These are phyloP conservation scores for Sporisorium scitamineum DNA, from an alignment of 1,284 basidiomycete species.

Conservation along the genomic window DNA sequence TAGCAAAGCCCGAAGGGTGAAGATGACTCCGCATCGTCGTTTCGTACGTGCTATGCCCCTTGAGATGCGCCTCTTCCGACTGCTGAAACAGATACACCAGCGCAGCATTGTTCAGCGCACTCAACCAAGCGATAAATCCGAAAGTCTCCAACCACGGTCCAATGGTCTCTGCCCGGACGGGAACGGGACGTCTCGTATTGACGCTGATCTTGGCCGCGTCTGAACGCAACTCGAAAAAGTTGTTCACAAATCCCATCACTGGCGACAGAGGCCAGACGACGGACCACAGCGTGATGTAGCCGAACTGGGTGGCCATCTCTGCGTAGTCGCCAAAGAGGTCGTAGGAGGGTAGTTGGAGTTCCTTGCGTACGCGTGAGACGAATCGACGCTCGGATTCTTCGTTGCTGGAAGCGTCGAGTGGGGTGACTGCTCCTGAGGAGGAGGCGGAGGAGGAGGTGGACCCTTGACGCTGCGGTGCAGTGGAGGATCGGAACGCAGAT, in stretches of 20 bases:
- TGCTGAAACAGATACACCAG: slow-evolving; percentile 63
- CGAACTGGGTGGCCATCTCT: slow-evolving; percentile 87
- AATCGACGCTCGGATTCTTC: slow-evolving; percentile 76
- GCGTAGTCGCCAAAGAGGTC: slow-evolving; percentile 78
- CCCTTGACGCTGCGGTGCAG: slow-evolving; percentile 5
- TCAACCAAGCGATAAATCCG: slow-evolving; percentile 58
- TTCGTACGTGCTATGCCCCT: slow-evolving; percentile 51
- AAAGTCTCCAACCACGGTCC: slow-evolving; percentile 93
- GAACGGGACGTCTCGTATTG: slow-evolving; percentile 86
- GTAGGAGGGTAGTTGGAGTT: slow-evolving; percentile 85
- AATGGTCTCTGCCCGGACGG: slow-evolving; percentile 86
- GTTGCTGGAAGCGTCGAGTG: background rate
- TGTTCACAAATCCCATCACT: slow-evolving; percentile 74
- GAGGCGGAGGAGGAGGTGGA: slow-evolving; percentile 15
- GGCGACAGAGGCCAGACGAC: slow-evolving; percentile 92
- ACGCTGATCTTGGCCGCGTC: slow-evolving; percentile 95
- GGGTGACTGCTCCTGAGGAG: slow-evolving; percentile 27
- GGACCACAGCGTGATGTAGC: slow-evolving; percentile 90
- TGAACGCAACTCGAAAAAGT: slow-evolving; percentile 88
- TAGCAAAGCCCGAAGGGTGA: slow-evolving; percentile 16
- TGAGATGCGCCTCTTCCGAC: slow-evolving; percentile 24
- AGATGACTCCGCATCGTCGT: slow-evolving; percentile 56
- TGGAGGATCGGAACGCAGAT: slow-evolving; percentile 5
- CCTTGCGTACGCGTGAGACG: slow-evolving; percentile 80
- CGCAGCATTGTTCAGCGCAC: slow-evolving; percentile 57